Base-by-base conservation (phyloP, 2,329 filamentous ascomycete genomes). In the Colletotrichum sp. region DNA sequence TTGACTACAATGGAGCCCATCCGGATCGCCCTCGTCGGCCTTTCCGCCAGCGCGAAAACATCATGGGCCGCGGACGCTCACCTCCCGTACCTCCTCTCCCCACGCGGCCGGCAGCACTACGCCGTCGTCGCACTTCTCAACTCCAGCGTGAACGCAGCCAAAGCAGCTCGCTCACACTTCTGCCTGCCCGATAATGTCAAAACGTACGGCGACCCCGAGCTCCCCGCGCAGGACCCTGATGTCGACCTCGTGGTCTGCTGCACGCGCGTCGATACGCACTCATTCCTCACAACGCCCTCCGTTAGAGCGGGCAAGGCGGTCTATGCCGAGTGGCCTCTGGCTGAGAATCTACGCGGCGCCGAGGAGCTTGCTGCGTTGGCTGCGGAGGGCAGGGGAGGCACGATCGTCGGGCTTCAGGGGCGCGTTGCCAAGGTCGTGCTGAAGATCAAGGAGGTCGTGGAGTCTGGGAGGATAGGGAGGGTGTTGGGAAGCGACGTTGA, bases 291-390 rank as follows among this genome's bases (percentile, higher is more conserved):
- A 2, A 81, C 84, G 13, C 88, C 90, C 0, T 88, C 86, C 13
- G 77, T 91, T 1, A 82, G 83, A 16, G 88, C 89, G 0, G 91
- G 90, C 0, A 92, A 92, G 80, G 79, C 82, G 0, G 85, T 90
- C 0, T 93, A 85, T 71, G 85, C 91, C 1, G 91, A 93, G 82
- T 93, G 91, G 89, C 91, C 90, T 8, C 83, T 92, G 1, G 88
- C 88, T 0, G 81, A 87, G 15, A 86, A 88, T 68, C 79, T 83
- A 0, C 71, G 78, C 4, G 81, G 85, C 2, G 88, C 86, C 0
- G 78, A 80, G 22, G 86, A 88, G 59, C 81, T 92, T 70, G 82
- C 82, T 0, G 25, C 22, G 6, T 11, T 44, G 27, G 52, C 19
- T 9, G 34, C 34, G 25, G 13, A 11, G 19, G 32, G 27, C 15